phyloP scores from a whole-genome alignment of 1,139 yeast species.

The Yamadazyma aaseri region DNA sequence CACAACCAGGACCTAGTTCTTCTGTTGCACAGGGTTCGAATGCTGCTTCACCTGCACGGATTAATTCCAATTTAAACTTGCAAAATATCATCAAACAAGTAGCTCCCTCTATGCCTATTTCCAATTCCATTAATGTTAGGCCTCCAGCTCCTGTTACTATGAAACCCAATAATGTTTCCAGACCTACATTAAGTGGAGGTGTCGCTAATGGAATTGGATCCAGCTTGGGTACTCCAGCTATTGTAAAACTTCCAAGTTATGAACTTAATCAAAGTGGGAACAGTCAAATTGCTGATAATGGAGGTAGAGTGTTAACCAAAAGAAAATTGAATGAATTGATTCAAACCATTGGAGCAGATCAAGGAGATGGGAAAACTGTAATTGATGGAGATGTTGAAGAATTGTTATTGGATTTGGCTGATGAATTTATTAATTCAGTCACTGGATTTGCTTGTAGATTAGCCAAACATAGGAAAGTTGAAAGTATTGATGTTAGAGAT shows the following conservation, averaged over 20 bases:
- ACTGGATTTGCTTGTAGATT: slow-evolving; percentile 90
- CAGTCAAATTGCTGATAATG: slow-evolving; percentile 43
- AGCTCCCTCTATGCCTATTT: slow-evolving; percentile 72
- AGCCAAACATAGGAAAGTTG: slow-evolving; percentile 94
- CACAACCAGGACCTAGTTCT: slow-evolving; percentile 4
- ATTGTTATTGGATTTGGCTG: slow-evolving; percentile 84
- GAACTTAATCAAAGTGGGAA: slow-evolving; percentile 58
- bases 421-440: slow-evolving; percentile 88
- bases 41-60: slow-evolving; percentile 12
- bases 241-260: slow-evolving; percentile 73
- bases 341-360: slow-evolving; percentile 76
- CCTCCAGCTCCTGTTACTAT: slow-evolving; percentile 63
- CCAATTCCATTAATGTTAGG: slow-evolving; percentile 63
- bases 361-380: slow-evolving; percentile 85
- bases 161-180: slow-evolving; percentile 45
- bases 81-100: slow-evolving; percentile 59
- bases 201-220: slow-evolving; percentile 63
- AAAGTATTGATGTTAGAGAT: slow-evolving; percentile 82
- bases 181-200: slow-evolving; percentile 90
- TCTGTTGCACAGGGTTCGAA: slow-evolving; percentile 5
- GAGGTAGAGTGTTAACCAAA: slow-evolving; percentile 83
- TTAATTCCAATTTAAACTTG: slow-evolving; percentile 21
- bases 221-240: slow-evolving; percentile 70
- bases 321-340: slow-evolving; percentile 86
- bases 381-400: slow-evolving; percentile 97